Conservation (phyloP, 2,329 filamentous ascomycete genomes). For the Trichothecium roseum region DNA sequence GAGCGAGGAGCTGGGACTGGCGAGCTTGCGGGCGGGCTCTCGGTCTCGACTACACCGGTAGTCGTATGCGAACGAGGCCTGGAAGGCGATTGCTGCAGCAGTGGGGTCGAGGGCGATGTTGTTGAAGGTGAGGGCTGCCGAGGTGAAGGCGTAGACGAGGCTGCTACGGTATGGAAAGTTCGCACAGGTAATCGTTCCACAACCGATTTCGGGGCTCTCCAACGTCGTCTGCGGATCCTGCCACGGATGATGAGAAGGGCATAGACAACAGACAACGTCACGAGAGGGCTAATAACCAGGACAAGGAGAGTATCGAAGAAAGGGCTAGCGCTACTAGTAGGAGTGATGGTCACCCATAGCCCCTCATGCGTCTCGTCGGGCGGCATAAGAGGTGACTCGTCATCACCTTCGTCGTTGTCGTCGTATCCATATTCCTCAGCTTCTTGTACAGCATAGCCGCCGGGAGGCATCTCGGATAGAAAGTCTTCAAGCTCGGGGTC, state of each 20-base stretch:
- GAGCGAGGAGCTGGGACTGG: constrained; percentile 26
- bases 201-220: constrained; percentile 95
- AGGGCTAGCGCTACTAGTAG: constrained; percentile 77
- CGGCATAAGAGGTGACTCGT: constrained; percentile 7
- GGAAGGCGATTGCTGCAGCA: constrained; percentile 53
- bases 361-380: constrained; percentile 45
- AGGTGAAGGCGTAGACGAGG: constrained; percentile 40
- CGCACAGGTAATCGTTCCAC: constrained; percentile 91
- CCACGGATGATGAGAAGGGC: constrained; percentile 78
- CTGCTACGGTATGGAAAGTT: constrained; percentile 79
- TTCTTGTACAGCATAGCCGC: too few relatives aligned
- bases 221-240: constrained; percentile 77
- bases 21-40: constrained; percentile 31
- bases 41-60: constrained; percentile 45
- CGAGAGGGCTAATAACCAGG: constrained; percentile 84
- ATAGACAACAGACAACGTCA: constrained; percentile 89
- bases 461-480: background rate
- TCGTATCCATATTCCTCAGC: constrained; percentile 3
- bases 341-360: constrained; percentile 93
- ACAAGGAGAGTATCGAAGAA: constrained; percentile 97
- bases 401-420: constrained; percentile 1
- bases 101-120: constrained; percentile 66
- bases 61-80: constrained; percentile 57
- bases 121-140: constrained; percentile 52
- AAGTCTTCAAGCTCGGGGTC: too few relatives aligned